phyloP scores from a whole-genome alignment of 148 eudicot species.

The Arbutus unedo region DNA sequence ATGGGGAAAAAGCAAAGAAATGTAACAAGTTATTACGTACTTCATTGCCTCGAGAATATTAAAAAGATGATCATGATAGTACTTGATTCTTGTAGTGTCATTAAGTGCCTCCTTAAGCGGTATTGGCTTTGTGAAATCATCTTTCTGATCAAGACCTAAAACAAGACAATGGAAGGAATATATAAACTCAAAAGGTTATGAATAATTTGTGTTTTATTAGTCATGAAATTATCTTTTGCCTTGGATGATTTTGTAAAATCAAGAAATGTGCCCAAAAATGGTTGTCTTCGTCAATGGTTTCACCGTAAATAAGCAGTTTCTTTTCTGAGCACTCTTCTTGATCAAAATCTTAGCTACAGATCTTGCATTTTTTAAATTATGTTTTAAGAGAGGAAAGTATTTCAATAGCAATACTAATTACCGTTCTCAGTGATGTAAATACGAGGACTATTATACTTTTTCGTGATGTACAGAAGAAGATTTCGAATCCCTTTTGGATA shows the following conservation, averaged over 20 bases:
- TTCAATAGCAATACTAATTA: not conserved
- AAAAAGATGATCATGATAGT: conserved; percentile 43
- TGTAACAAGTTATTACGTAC: conserved; percentile 22
- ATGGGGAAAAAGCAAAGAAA: too few species aligned
- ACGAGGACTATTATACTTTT: conserved; percentile 37
- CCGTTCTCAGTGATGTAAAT: conserved; percentile 63
- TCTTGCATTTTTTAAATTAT: too few species aligned
- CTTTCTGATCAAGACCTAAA: conserved; percentile 43
- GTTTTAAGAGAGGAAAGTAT: too few species aligned
- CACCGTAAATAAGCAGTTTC: too few species aligned
- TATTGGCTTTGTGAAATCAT: conserved; percentile 17
- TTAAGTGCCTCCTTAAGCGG: conserved; percentile 33
- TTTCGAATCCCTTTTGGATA: conserved; percentile 47
- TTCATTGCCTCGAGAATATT: conserved; percentile 37
- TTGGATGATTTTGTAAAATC: too few species aligned
- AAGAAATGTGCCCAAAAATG: too few species aligned
- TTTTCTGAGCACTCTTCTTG: too few species aligned
- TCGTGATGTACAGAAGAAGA: conserved; percentile 33
- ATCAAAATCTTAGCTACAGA: too few species aligned
- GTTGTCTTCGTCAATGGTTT: too few species aligned
- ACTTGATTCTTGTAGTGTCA: conserved; percentile 39
- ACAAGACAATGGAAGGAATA: too few species aligned
- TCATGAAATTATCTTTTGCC: too few species aligned
- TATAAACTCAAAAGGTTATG: not conserved
- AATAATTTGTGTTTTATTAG: too few species aligned